Base-by-base conservation (phyloP, 176 grass and related monocot species). In the Zizania latifolia region DNA sequence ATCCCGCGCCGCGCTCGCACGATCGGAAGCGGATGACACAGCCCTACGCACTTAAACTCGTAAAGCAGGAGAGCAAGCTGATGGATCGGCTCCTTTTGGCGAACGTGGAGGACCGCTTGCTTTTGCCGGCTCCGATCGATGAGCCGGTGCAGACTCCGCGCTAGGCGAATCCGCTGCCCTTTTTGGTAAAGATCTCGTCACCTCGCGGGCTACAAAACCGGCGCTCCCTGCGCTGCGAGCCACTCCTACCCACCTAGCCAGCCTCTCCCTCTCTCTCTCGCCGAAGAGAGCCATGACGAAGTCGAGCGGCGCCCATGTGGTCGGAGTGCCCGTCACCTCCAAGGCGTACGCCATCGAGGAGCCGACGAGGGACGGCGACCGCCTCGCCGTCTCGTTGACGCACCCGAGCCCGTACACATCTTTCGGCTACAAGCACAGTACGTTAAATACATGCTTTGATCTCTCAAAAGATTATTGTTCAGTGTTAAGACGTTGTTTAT, bases 261-360 rank as follows among this genome's bases (percentile, higher is more conserved):
- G n/a, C n/a, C n/a, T n/a, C 83, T 23, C 74, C 45, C 38, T 56
- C 61, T 6, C 81, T 35, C 58, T 39, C 58, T 68, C 37, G 4
- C 0, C 34, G 12, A 3, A 30, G 53, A 50, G 6, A 70, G 62
- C 31, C 55, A 89, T 84, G 81, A 73, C 21, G 78, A 78, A 55
- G 72, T 83, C 71, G 3, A 82, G 63, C 74, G 26, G 69, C 54
- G 57, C 75, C n/a, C 86, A 89, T 58, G 86, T 93, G 58, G 74
- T 81, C 27, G 90, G 90, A 9, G 80, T 89, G 27, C 79, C 83
- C 11, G 90, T 86, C 9, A 82, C 83, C 51, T 78, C 80, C 72
- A 93, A 68, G 75, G 81, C 83, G 64, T 84, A 80, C 58, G 83
- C 86, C 67, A 51, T 86, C 40, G 86, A 93, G 76, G 83, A 89